Base-by-base conservation (phyloP, 352 stramenopile genomes). In the Saprolegnia diclina region DNA sequence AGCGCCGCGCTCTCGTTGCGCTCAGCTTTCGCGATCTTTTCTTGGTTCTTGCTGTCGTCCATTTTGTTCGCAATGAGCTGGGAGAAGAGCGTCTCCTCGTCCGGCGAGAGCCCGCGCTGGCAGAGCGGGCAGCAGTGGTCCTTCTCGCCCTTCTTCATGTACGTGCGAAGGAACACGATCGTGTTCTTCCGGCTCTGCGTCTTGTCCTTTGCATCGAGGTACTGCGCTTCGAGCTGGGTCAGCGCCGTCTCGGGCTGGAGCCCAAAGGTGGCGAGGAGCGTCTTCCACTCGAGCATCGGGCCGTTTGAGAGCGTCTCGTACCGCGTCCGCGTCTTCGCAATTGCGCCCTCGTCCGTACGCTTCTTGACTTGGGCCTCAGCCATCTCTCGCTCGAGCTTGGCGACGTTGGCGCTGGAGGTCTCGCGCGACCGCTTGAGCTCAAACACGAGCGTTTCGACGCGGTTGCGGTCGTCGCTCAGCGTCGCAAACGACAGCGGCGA, bases 121-220 rank as follows among this genome's bases (percentile, higher is more conserved):
- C 87, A 95, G 3, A 95, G 64, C 3, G 87, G 87, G 38, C 87
- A 95, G 46, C 81, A 91, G 29, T 90, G 79, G 0, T 95, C 87
- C 29, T 83, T 88, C 9, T 90, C 73, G 7, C 87, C 87, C 57
- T 93, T 94, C 45, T 89, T 80, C 73, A 88, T 91, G 73, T 89
- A 93, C n/a, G 90, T 85, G 10, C 78, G 84, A 26, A 95, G 72
- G 35, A 95, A 95, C 64, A 80, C 82, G 55, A 93, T 81, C 46
- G 88, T 91, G 57, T 90, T 92, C 68, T 87, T 94, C 56, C 75
- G 87, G 26, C 83, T 81, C 52, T 87, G 54, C 0, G 87, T 87
- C 67, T 91, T 94, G 71, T 92, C 84, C 65, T 94, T 94, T 0
- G 86, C 84, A 32, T 90, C 79, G 64, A 90, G 78, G 52, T 92